Conservation (phyloP, 371 early-diverging fungal species). For the Fennellomyces sp. region DNA sequence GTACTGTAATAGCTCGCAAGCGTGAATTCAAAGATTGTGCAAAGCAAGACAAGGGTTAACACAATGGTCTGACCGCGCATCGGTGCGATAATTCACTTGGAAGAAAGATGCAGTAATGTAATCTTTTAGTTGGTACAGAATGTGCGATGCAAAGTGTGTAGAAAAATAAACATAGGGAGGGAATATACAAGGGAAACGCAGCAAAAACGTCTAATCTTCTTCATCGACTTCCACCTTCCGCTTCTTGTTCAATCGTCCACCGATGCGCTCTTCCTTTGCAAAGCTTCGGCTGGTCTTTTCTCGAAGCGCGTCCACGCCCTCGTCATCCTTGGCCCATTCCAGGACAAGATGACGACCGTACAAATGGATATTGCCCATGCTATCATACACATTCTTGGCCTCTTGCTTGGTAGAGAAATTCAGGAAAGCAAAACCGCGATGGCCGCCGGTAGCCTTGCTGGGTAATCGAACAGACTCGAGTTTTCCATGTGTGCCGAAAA, state of each 20-base stretch:
- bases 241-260: conserved; percentile 50
- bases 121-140: too few species aligned
- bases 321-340: conserved; percentile 93
- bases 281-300: conserved; percentile 72
- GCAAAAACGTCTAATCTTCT: too few species aligned
- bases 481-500: conserved; percentile 91
- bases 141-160: too few species aligned
- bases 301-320: conserved; percentile 61
- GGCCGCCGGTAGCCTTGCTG: conserved; percentile 91
- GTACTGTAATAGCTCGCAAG: too few species aligned
- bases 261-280: conserved; percentile 56
- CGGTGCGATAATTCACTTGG: too few species aligned
- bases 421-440: conserved; percentile 99
- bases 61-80: too few species aligned
- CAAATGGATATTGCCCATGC: conserved; percentile 94
- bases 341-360: conserved; percentile 98
- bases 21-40: too few species aligned
- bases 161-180: too few species aligned
- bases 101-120: too few species aligned
- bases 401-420: conserved; percentile 95
- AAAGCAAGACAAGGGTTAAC: too few species aligned
- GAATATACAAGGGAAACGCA: too few species aligned
- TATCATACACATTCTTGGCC: conserved; percentile 88
- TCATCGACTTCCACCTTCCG: conserved; percentile 57
- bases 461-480: conserved; percentile 96